These are phyloP conservation scores for Fusarium sp. DNA, from an alignment of 2,329 filamentous ascomycete species.

Conservation along the genomic window DNA sequence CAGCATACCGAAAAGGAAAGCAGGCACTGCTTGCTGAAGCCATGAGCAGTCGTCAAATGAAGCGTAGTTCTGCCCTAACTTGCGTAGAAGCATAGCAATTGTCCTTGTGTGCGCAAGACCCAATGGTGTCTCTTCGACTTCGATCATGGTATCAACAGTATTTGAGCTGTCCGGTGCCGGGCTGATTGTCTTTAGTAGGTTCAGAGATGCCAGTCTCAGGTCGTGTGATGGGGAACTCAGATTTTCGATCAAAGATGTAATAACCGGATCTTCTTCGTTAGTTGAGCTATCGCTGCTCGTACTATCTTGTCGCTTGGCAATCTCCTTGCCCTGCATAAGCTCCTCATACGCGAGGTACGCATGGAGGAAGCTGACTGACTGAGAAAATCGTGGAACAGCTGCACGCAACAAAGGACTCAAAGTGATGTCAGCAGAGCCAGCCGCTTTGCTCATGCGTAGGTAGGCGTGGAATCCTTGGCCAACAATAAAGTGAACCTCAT, in stretches of 20 bases:
- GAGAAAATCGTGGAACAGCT: constrained; percentile 72
- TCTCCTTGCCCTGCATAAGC: constrained; percentile 34
- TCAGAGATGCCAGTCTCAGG: constrained; percentile 76
- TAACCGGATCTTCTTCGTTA: constrained; percentile 67
- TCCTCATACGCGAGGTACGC: constrained; percentile 67
- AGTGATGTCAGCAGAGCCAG: constrained; percentile 65
- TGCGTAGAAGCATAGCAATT: constrained; percentile 86
- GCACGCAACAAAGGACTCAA: constrained; percentile 73
- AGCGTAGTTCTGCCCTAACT: constrained; percentile 72
- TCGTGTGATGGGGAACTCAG: constrained; percentile 78
- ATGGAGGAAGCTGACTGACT: constrained; percentile 71
- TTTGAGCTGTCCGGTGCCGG: constrained; percentile 37
- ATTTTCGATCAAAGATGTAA: constrained; percentile 73
- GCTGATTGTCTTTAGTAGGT: constrained; percentile 71
- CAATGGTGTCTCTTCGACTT: constrained; percentile 83
- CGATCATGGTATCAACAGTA: constrained; percentile 66
- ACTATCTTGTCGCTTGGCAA: constrained; percentile 38
- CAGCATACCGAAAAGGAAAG: constrained; percentile 88
- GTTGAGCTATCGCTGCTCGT: constrained; percentile 54
- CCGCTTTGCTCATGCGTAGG: constrained; percentile 68
- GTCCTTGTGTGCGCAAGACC: constrained; percentile 77
- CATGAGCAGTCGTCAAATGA: constrained; percentile 67
- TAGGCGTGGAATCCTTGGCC: constrained; percentile 80
- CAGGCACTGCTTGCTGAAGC: constrained; percentile 76
- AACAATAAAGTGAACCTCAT: constrained; percentile 76